Evolutionary conservation across 257 asterid genomes (phyloP).

Genomic region (Solanum etuberosum): DNA sequence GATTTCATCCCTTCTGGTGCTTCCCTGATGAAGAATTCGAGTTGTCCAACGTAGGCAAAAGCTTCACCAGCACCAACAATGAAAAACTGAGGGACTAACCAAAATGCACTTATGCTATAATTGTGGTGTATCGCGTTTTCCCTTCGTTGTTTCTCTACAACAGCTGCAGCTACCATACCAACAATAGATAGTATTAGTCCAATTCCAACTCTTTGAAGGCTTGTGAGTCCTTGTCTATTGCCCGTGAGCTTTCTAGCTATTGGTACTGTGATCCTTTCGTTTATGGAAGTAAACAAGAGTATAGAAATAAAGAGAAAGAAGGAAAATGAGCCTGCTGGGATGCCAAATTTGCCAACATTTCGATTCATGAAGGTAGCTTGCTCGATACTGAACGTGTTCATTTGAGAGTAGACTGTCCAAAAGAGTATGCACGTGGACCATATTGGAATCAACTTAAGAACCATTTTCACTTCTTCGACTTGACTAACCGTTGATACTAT

Average conservation of each 20-base stretch:
- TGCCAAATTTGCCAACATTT: conserved; percentile 27
- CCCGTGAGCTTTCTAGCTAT: conserved; percentile 43
- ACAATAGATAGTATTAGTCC: conserved; percentile 53
- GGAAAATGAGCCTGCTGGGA: conserved; percentile 68
- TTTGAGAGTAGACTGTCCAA: conserved; percentile 87
- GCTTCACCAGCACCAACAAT: conserved; percentile 86
- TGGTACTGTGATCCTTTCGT: conserved; percentile 55
- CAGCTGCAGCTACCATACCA: conserved; percentile 65
- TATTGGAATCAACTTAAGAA: conserved; percentile 66
- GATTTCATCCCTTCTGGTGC: conserved; percentile 87
- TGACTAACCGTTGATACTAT: conserved; percentile 47
- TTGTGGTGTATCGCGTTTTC: neutral
- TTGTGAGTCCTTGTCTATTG: conserved; percentile 45
- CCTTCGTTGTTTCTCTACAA: conserved; percentile 42
- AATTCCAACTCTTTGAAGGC: conserved; percentile 60
- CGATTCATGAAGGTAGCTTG: conserved; percentile 82
- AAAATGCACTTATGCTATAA: conserved; percentile 39
- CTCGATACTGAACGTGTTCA: conserved; percentile 85
- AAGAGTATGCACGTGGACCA: conserved; percentile 87
- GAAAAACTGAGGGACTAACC: conserved; percentile 78
- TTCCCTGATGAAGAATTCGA: conserved; percentile 68
- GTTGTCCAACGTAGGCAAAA: conserved; percentile 84
- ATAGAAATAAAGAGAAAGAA: conserved; percentile 59
- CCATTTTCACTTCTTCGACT: conserved; percentile 85
- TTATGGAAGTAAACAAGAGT: conserved; percentile 61